phyloP scores from a whole-genome alignment of 2,329 filamentous ascomycete species.

The Amylocarpus encephaloides region DNA sequence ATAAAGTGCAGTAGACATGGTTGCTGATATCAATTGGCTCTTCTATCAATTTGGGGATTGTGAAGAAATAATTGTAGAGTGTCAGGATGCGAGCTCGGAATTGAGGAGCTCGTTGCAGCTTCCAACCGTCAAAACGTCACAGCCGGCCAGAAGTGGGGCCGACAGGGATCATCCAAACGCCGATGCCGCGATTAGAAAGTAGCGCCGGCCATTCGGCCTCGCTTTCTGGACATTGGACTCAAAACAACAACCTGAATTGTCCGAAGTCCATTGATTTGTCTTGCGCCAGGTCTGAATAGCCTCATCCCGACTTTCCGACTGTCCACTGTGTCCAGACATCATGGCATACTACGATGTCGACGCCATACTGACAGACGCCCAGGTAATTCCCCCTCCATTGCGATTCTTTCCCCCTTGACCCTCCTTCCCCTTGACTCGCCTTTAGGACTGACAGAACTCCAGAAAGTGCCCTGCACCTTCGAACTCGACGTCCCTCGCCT shows the following conservation, averaged over 20 bases:
- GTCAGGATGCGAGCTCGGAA: neutral
- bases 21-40: conserved; percentile 16
- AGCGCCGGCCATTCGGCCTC: no score
- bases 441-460: conserved; percentile 13
- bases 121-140: conserved; percentile 11
- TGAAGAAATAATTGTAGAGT: conserved; percentile 1
- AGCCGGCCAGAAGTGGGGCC: conserved; percentile 8
- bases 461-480: conserved; percentile 96
- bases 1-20: conserved; percentile 72
- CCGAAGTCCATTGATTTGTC: neutral
- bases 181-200: conserved; percentile 5
- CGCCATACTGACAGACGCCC: conserved; percentile 77
- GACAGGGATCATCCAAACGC: conserved; percentile 17
- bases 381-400: conserved; percentile 44
- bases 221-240: neutral
- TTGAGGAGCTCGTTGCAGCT: conserved; percentile 1
- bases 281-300: neutral
- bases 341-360: conserved; percentile 84
- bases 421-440: conserved; percentile 7
- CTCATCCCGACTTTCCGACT: neutral
- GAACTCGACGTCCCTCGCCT: conserved; percentile 82
- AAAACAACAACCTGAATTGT: neutral
- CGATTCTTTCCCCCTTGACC: conserved; percentile 3
- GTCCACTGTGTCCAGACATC: conserved; percentile 2
- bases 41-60: conserved; percentile 5